Evolutionary conservation across 2,329 filamentous ascomycete genomes (phyloP).

Genomic region (Sarocladium strictum): DNA sequence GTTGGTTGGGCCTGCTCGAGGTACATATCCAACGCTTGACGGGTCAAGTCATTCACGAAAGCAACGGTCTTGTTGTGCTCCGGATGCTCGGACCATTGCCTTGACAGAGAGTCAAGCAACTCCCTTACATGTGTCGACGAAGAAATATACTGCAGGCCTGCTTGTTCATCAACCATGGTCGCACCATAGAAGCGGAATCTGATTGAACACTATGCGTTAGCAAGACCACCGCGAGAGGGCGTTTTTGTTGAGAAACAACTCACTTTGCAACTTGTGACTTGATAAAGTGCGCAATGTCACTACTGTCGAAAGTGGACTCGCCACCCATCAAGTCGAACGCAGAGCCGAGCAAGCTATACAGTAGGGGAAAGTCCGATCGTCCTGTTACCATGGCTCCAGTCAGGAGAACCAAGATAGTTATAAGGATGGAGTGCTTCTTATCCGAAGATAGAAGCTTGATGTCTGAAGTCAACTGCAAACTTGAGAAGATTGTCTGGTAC

Average conservation of each 20-base stretch:
- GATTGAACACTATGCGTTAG: constrained; percentile 40
- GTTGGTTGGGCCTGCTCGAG: constrained; percentile 29
- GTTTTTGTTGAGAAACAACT: not conserved
- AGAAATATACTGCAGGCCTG: constrained; percentile 18
- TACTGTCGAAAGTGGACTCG: constrained; percentile 11
- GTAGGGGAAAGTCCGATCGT: constrained; percentile 18
- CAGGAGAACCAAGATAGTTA: constrained; percentile 18
- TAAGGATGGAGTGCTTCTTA: constrained; percentile 13
- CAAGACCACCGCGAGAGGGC: not conserved
- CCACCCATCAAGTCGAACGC: constrained; percentile 17
- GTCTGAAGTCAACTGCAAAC: not conserved
- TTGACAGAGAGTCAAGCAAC: constrained; percentile 17
- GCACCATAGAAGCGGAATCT: constrained; percentile 20
- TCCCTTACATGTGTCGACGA: constrained; percentile 15
- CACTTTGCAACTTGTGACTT: constrained; percentile 18
- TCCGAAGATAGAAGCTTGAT: not conserved
- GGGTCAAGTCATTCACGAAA: constrained; percentile 73
- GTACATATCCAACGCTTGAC: constrained; percentile 79
- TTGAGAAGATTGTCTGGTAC: not conserved
- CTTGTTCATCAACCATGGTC: constrained; percentile 19
- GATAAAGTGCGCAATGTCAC: constrained; percentile 14
- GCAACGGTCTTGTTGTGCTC: constrained; percentile 70
- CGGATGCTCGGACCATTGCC: constrained; percentile 56
- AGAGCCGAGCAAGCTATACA: constrained; percentile 20
- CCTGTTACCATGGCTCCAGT: constrained; percentile 21